Percentiles rank a stretch among this genome's conserved stretches.
These are phyloP conservation scores for Trametes versicolor DNA, from an alignment of 1,284 basidiomycete genomes.

Conservation along the genomic window DNA sequence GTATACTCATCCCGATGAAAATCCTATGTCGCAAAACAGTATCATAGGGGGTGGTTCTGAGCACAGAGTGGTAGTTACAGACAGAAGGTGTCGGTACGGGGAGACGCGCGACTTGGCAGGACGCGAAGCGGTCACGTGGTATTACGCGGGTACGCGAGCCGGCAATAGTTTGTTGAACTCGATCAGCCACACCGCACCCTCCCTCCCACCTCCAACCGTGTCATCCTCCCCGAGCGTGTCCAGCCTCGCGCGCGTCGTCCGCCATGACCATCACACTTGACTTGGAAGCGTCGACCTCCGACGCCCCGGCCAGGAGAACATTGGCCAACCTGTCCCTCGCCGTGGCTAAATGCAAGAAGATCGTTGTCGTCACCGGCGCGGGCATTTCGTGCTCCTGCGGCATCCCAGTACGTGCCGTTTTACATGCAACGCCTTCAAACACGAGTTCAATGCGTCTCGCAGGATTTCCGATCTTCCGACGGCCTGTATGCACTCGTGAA, in stretches of 20 bases:
- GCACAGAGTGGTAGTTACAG: no score
- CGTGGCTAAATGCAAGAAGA: constrained; percentile 85
- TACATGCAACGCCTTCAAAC: constrained; percentile 6
- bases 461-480: constrained; percentile 93
- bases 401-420: constrained; percentile 79
- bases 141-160: constrained; percentile 22
- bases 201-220: constrained; percentile 2
- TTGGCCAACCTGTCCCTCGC: constrained; percentile 76
- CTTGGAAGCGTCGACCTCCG: constrained; percentile 55
- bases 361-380: constrained; percentile 90
- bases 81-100: no score
- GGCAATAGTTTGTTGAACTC: constrained; percentile 23
- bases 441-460: constrained; percentile 14
- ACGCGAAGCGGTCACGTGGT: constrained; percentile 23
- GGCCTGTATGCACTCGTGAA: constrained; percentile 92
- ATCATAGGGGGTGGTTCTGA: no score
- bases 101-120: not conserved
- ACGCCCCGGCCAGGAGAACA: constrained; percentile 62
- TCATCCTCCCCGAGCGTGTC: not conserved
- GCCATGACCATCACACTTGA: constrained; percentile 68
- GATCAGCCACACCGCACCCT: constrained; percentile 19
- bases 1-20: no score
- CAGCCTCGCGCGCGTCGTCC: constrained; percentile 1
- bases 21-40: no score
- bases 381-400: constrained; percentile 94